Evolutionary conservation across 129 eudicot genomes (phyloP).

Genomic region (Erigeron canadensis): DNA sequence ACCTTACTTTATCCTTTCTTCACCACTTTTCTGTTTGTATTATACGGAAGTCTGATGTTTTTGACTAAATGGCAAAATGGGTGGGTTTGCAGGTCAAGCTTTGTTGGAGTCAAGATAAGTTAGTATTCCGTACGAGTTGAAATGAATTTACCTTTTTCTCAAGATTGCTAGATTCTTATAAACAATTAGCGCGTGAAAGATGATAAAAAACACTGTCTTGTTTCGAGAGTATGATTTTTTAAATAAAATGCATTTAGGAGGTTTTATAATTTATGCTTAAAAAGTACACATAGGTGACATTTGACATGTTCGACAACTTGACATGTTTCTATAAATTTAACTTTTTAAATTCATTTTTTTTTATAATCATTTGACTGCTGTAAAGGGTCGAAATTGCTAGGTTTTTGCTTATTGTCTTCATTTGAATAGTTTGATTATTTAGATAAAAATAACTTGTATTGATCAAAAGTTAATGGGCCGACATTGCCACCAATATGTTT

Average conservation of each 20-base stretch:
- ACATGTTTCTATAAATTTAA: no score
- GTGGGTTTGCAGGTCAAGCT: no score
- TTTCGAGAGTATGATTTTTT: not conserved
- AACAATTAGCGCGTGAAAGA: not conserved
- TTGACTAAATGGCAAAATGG: no score
- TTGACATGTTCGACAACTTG: no score
- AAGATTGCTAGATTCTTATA: not conserved
- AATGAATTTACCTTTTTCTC: not conserved
- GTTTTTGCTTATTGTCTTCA: no score
- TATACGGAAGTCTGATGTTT: not conserved
- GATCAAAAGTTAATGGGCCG: not conserved
- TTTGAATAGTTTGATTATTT: not conserved
- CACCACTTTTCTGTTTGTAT: no score
- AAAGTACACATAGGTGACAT: no score
- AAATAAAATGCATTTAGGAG: not conserved
- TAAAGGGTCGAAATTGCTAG: no score
- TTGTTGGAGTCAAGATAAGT: no score
- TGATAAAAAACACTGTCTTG: not conserved
- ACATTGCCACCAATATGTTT: not conserved
- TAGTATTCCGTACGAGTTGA: not conserved
- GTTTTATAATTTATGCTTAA: not conserved
- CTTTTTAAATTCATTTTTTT: no score
- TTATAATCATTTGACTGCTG: no score
- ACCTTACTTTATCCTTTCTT: no score
- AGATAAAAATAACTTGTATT: not conserved